These are phyloP conservation scores for Fusarium sp. DNA, from an alignment of 2,329 filamentous ascomycete genomes.

Conservation along the genomic window DNA sequence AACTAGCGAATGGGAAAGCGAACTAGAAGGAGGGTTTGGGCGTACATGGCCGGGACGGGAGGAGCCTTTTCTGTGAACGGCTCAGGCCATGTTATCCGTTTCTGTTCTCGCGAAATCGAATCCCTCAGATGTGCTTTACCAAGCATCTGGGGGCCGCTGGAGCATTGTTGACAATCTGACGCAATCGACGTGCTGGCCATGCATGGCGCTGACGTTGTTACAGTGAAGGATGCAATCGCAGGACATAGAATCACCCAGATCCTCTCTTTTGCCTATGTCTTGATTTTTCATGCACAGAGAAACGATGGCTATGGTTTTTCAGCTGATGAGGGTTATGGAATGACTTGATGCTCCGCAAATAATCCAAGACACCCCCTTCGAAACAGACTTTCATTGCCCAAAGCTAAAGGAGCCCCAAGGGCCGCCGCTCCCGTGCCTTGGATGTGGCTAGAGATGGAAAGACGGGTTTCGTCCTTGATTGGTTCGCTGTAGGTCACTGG, in stretches of 20 bases:
- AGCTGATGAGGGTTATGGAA: conserved; percentile 35
- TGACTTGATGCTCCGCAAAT: conserved; percentile 28
- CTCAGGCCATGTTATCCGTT: conserved; percentile 36
- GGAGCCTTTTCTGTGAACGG: conserved; percentile 49
- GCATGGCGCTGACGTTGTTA: conserved; percentile 1
- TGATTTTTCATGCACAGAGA: conserved; percentile 4
- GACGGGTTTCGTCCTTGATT: conserved; percentile 36
- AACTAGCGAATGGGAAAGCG: conserved; percentile 18
- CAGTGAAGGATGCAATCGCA: conserved; percentile 1
- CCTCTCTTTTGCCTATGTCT: conserved; percentile 9
- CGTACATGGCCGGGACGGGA: conserved; percentile 48
- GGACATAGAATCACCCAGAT: background rate
- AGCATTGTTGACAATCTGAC: conserved; percentile 25
- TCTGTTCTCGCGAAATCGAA: conserved; percentile 14
- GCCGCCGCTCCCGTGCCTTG: conserved; percentile 45
- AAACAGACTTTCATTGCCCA: conserved; percentile 38
- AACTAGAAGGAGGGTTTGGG: conserved; percentile 31
- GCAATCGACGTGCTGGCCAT: conserved; percentile 16
- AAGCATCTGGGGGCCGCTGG: conserved; percentile 11
- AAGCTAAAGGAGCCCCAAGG: conserved; percentile 24
- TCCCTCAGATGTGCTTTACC: conserved; percentile 17
- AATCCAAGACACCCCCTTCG: conserved; percentile 31
- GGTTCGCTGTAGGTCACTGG: conserved; percentile 34
- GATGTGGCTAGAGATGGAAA: conserved; percentile 37
- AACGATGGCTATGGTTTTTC: conserved; percentile 35